Evolutionary conservation across 768 basidiomycete genomes (phyloP), one percentile per base, ranked within the genome.

Genomic region (Gymnopilus dilepis): DNA sequence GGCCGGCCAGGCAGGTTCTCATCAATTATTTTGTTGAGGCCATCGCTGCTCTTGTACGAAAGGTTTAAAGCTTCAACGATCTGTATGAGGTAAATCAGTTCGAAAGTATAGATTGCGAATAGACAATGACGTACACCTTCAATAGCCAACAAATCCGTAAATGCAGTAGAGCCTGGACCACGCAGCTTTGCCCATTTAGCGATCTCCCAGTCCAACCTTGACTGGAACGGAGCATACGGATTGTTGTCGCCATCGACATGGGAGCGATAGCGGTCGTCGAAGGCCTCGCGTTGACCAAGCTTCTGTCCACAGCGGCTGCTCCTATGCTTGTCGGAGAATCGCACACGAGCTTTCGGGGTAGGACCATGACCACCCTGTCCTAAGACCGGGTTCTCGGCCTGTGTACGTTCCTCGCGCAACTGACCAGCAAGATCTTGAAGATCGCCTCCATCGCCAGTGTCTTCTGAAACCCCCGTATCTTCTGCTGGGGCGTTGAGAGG

Each of bases 141-240:
- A 56, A 83, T 81, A 0, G 38, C 53, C 8, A 82, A 61, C 0
- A 82, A 56, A 0, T 81, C 77, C 0, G 74, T 58, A 15, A 80
- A 65, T 3, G 78, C 78, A 0, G 77, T 77, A 0, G 78, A 77
- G 11, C 74, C 66, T 0, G 73, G 67, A 0, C 77, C 77, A 0
- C 70, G 61, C 2, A 75, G 63, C 61, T 80, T 80, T 2, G 77
- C 78, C 79, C 79, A 80, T 13, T 62, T 50, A 1, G 74, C 78
- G 31, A 80, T 33, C 50, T 76, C 76, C 78, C 76, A 81, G 38
- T 80, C 77, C 11, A 76, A 31, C 30, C 72, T 43, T 0, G 74
- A 75, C 0, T 6, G 6, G 62, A 81, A 81, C 0, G 75, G 12
- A 6, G 80, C 43, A 19, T 22, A 45, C 2, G 43, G 43, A 45